These are phyloP conservation scores for Microglena sp. DNA, from an alignment of 139 green algal species.

Conservation along the genomic window DNA sequence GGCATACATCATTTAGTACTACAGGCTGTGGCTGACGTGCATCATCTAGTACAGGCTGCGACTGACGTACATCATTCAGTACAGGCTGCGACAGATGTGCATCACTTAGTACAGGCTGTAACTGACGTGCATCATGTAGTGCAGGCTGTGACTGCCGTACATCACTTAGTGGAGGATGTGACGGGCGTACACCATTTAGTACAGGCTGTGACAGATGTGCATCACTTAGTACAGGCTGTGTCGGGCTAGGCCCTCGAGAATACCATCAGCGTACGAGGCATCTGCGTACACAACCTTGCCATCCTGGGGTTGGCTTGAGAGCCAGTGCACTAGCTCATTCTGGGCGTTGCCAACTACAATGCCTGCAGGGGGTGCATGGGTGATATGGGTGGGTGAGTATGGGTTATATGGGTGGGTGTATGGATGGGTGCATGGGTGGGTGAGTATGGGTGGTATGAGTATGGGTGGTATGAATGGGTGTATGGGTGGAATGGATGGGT, in stretches of 20 bases:
- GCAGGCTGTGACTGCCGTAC: neutral
- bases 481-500: too few relatives aligned
- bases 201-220: neutral
- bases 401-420: neutral
- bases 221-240: slow-evolving; percentile 44
- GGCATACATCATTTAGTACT: neutral
- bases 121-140: neutral
- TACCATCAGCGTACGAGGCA: slow-evolving; percentile 45
- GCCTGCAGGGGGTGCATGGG: slow-evolving; percentile 20
- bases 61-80: neutral
- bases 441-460: too few relatives aligned
- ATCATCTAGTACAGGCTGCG: neutral
- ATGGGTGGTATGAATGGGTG: too few relatives aligned
- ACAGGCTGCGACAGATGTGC: neutral
- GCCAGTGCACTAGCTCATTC: slow-evolving; percentile 61
- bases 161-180: neutral
- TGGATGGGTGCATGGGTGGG: too few relatives aligned
- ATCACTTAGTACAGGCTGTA: neutral
- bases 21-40: neutral
- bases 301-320: slow-evolving; percentile 47
- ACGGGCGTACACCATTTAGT: neutral
- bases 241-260: slow-evolving; percentile 42
- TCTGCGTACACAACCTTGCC: slow-evolving; percentile 43
- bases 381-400: neutral
- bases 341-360: slow-evolving; percentile 82